These are phyloP conservation scores for Ambrosia hybrid DNA, from an alignment of 140 eudicot species.

Conservation along the genomic window DNA sequence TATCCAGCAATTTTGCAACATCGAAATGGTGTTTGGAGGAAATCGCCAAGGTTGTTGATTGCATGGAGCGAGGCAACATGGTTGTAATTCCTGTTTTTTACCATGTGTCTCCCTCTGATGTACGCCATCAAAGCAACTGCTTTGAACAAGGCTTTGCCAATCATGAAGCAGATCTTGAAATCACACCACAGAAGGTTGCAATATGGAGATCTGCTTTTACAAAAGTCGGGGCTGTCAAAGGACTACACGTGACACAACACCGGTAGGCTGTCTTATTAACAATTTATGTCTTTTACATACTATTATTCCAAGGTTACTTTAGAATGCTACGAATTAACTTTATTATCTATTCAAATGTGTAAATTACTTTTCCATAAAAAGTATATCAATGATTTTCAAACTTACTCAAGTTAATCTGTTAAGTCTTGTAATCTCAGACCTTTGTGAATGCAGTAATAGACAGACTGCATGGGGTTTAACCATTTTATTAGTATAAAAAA, in stretches of 20 bases:
- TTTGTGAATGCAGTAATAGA: too few relatives aligned
- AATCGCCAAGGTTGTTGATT: constrained; percentile 10
- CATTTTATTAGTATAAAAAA: too few relatives aligned
- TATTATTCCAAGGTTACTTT: background rate
- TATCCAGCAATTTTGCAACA: constrained; percentile 22
- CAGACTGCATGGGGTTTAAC: too few relatives aligned
- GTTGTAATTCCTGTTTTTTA: constrained; percentile 19
- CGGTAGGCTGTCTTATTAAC: constrained; percentile 3
- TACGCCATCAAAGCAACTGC: constrained; percentile 9
- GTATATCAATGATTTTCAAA: too few relatives aligned
- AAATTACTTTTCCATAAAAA: too few relatives aligned
- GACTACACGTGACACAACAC: background rate
- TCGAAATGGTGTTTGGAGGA: constrained; percentile 31
- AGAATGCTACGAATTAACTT: background rate
- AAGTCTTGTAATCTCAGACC: too few relatives aligned
- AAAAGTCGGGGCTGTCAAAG: constrained; percentile 2
- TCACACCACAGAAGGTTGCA: background rate
- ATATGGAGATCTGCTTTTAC: constrained; percentile 12
- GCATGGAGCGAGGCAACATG: constrained; percentile 3
- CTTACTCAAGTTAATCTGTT: too few relatives aligned
- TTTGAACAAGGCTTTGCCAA: background rate
- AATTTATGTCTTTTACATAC: too few relatives aligned
- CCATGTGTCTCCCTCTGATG: constrained; percentile 22
- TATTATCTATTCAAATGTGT: background rate
- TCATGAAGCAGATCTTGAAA: constrained; percentile 12